Evolutionary conservation across 371 early-diverging fungal genomes (phyloP).

Genomic region (Entomophthora muscae): DNA sequence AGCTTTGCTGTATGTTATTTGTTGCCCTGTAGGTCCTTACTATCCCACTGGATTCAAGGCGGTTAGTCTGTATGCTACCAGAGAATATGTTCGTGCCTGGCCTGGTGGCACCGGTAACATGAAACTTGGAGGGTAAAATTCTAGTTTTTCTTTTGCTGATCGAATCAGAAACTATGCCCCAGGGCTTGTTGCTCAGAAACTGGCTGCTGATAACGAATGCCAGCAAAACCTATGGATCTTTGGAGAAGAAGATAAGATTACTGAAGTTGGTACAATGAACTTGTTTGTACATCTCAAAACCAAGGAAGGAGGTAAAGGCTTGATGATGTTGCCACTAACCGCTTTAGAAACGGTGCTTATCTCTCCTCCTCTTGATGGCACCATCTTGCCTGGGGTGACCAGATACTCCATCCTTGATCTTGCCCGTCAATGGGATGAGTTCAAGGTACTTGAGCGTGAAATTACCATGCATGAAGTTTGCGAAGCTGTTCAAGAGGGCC

Average conservation of each 20-base stretch:
- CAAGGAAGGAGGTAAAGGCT: conserved; percentile 31
- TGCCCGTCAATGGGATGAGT: conserved; percentile 68
- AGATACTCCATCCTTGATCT: conserved; percentile 79
- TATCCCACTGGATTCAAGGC: conserved; percentile 88
- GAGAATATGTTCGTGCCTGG: conserved; percentile 85
- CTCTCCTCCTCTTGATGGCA: conserved; percentile 87
- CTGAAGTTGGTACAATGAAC: conserved; percentile 96
- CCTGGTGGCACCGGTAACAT: conserved; percentile 88
- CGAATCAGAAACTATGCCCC: conserved; percentile 45
- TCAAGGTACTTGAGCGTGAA: conserved; percentile 72
- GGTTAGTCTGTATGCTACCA: conserved; percentile 66
- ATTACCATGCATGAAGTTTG: conserved; percentile 70
- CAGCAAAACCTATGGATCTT: conserved; percentile 92
- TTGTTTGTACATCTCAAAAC: conserved; percentile 72
- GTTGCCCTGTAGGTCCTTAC: conserved; percentile 93
- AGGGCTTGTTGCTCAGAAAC: conserved; percentile 66
- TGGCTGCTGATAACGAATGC: conserved; percentile 67
- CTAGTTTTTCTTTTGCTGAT: neutral
- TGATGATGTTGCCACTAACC: neutral
- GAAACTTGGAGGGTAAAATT: conserved; percentile 62
- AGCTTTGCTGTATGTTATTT: conserved; percentile 75
- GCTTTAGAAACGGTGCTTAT: conserved; percentile 49
- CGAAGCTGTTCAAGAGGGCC: conserved; percentile 47
- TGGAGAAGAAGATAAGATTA: conserved; percentile 64
- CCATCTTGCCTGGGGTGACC: conserved; percentile 92